Percentiles rank a stretch among this genome's conserved stretches.
phyloP scores from a whole-genome alignment of 164 flowering plant genomes.

The Cinnamomum micranthum region DNA sequence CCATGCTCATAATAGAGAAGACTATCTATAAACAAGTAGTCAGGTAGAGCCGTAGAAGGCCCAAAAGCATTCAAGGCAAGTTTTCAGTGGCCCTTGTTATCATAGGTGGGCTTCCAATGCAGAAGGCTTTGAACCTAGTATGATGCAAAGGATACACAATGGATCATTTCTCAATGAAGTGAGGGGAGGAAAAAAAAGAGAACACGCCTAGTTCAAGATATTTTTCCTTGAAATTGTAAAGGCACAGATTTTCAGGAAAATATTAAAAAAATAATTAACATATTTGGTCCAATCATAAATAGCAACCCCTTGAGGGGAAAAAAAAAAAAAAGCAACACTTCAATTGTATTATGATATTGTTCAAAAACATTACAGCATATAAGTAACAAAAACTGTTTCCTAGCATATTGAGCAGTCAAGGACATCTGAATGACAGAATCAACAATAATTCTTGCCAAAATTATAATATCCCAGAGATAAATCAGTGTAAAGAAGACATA shows the following conservation, averaged over 20 bases:
- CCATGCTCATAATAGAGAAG: too few species aligned
- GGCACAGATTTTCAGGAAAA: too few species aligned
- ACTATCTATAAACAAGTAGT: too few species aligned
- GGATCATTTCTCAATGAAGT: background rate
- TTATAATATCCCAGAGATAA: background rate
- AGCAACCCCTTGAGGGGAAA: too few species aligned
- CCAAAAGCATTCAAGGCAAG: too few species aligned
- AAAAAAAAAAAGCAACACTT: too few species aligned
- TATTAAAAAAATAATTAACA: too few species aligned
- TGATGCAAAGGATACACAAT: background rate
- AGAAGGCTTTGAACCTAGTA: background rate
- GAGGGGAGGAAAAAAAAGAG: background rate
- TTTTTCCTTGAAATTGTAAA: background rate
- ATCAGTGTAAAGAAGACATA: background rate
- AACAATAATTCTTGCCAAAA: background rate
- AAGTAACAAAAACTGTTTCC: background rate
- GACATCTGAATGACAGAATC: background rate
- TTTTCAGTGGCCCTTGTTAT: too few species aligned
- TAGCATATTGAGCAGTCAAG: background rate
- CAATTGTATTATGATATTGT: too few species aligned
- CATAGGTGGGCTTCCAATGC: background rate
- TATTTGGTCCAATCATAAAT: too few species aligned
- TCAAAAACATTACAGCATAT: background rate
- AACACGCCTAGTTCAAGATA: background rate
- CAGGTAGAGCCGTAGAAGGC: too few species aligned